Evolutionary conservation across 805 yeast species (phyloP), one percentile per base, ranked within the genome.

Genomic region (Monosporozyma servazzii): DNA sequence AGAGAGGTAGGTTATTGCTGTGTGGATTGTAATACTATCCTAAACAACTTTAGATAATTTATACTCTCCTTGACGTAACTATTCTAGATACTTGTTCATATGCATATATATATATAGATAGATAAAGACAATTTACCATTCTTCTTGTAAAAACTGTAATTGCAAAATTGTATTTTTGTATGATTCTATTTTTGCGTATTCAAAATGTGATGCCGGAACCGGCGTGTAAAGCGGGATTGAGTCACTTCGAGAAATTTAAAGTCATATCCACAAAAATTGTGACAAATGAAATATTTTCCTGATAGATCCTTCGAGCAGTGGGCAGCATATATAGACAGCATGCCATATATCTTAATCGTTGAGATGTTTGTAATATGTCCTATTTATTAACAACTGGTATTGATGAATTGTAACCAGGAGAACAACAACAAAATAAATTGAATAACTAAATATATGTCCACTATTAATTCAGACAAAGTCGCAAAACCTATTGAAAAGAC

Each of bases 401-500:
- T 25, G 37, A 33, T n/a, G 17, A 33, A n/a, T 13, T 33, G 9
- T 3, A 33, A 11, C 23, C 4, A 15, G 10, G 8, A 10, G 9
- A 41, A 41, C 48, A 13, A 17, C 39, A 45, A 17, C 23, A 30
- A 30, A 30, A n/a, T 31, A 33, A 46, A 25, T 15, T 11, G 31
- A 21, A 46, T 4, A 31, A 42, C 3, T 15, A 41, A 41, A 33
- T n/a, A 36, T 18, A 49, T 50, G 52, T 21, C 46, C 13, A 17
- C 17, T 33, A 33, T 13, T 11, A 41, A 21, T 15, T 21, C 20
- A 29, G 49, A 44, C 10, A 51, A 45, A 29, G 49, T 37, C 13
- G 41, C 40, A 36, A 53, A 44, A 18, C 39, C 55, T 23, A 50
- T 57, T 13, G 66, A 64, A 47, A 71, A 71, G 54, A 60, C 77